Conservation (phyloP, 1,284 basidiomycete species). For the Somion occarium region DNA sequence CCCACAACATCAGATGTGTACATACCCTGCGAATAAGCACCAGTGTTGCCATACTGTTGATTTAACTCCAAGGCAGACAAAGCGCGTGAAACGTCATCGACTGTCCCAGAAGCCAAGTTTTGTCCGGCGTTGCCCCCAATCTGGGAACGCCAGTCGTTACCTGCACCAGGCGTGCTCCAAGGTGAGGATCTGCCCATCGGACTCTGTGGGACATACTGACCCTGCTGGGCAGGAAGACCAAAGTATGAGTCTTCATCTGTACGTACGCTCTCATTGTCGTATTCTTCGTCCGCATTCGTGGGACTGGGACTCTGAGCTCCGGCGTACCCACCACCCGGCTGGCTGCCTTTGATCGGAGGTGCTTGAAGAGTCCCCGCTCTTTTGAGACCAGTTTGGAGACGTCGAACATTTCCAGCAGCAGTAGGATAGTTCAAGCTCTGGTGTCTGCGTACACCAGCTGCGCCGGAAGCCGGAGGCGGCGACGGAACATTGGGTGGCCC, state of each 20-base stretch:
- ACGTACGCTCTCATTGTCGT: constrained; percentile 45
- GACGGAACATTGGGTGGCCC: constrained; percentile 47
- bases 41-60: constrained; percentile 27
- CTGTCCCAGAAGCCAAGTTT: constrained; percentile 31
- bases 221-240: constrained; percentile 26
- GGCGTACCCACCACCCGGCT: constrained; percentile 21
- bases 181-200: constrained; percentile 61
- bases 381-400: constrained; percentile 51
- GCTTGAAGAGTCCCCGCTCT: constrained; percentile 73
- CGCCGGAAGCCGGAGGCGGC: constrained; percentile 62
- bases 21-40: constrained; percentile 39
- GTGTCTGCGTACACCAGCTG: constrained; percentile 68
- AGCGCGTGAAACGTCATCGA: constrained; percentile 75
- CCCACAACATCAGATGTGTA: constrained; percentile 45
- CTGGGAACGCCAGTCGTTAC: constrained; percentile 59
- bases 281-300: constrained; percentile 54
- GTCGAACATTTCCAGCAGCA: constrained; percentile 40
- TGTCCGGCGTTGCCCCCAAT: constrained; percentile 23
- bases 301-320: constrained; percentile 37
- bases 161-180: constrained; percentile 46
- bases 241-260: constrained; percentile 60
- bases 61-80: constrained; percentile 62
- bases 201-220: constrained; percentile 49
- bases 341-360: constrained; percentile 25
- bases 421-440: constrained; percentile 72